These are phyloP conservation scores for Camellia oleifera DNA, from an alignment of 179 eudicot genomes.

Conservation along the genomic window DNA sequence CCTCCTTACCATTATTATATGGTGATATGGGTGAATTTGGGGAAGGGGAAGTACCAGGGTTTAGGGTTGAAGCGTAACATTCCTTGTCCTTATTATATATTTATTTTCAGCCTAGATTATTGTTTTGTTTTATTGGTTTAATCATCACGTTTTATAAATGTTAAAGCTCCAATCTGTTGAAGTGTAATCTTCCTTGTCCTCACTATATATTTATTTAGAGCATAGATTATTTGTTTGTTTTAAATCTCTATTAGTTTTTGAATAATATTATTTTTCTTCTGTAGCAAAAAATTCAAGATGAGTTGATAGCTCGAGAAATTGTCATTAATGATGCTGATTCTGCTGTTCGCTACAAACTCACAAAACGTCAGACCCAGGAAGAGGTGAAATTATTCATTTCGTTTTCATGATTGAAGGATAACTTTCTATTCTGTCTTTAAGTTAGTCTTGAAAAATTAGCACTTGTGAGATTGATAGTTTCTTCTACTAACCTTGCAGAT, in stretches of 20 bases:
- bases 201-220: neutral
- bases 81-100: too few species aligned
- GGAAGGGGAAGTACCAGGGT: neutral
- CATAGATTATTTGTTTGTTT: neutral
- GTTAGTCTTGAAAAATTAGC: neutral
- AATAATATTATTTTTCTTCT: conserved; percentile 17
- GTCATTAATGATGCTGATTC: conserved; percentile 96
- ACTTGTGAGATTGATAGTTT: conserved; percentile 4
- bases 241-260: neutral
- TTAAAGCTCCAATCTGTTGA: neutral
- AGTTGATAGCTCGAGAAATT: conserved; percentile 84
- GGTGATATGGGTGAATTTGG: neutral
- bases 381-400: conserved; percentile 52
- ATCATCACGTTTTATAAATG: neutral
- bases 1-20: neutral
- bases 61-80: too few species aligned
- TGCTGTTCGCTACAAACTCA: conserved; percentile 79
- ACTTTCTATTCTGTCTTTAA: neutral
- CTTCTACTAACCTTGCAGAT: conserved; percentile 52
- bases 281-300: conserved; percentile 83
- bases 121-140: neutral
- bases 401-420: neutral
- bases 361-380: conserved; percentile 94
- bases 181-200: neutral
- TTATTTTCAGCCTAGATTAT: too few species aligned